These are phyloP conservation scores for Tetradesmus lagerheimii DNA, from an alignment of 139 green algal genomes.

Conservation along the genomic window DNA sequence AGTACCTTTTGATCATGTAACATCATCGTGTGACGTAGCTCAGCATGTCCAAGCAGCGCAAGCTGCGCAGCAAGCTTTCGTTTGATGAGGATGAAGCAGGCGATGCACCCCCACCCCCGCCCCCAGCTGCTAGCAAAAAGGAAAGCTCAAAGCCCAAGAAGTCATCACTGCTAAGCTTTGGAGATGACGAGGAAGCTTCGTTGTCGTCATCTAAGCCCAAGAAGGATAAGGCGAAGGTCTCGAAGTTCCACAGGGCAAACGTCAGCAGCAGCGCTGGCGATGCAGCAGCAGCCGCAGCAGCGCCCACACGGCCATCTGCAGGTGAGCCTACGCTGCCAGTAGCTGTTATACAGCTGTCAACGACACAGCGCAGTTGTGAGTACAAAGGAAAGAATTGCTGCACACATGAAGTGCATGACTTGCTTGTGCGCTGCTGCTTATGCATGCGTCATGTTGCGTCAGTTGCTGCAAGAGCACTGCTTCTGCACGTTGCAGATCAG, in stretches of 20 bases:
- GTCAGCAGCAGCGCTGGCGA: neutral
- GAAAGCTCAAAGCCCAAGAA: slow-evolving; percentile 50
- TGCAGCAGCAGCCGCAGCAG: slow-evolving; percentile 44
- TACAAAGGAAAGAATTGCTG: too few relatives aligned
- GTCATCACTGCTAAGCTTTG: slow-evolving; percentile 58
- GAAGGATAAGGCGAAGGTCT: slow-evolving; percentile 30
- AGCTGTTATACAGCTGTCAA: too few relatives aligned
- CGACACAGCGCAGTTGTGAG: too few relatives aligned
- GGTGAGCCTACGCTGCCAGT: slow-evolving; percentile 17
- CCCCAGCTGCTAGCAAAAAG: slow-evolving; percentile 16
- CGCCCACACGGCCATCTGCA: neutral
- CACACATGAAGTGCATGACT: too few relatives aligned
- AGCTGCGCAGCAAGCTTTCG: slow-evolving; percentile 55
- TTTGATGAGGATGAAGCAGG: slow-evolving; percentile 51
- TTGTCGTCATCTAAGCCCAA: neutral
- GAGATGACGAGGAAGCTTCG: slow-evolving; percentile 50
- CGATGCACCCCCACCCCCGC: slow-evolving; percentile 13
- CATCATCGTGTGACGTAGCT: neutral
- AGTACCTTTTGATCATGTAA: neutral
- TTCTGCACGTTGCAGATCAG: too few relatives aligned
- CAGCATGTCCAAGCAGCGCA: slow-evolving; percentile 56
- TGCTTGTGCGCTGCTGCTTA: neutral
- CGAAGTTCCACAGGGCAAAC: slow-evolving; percentile 38
- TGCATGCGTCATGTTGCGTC: neutral
- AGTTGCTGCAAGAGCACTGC: too few relatives aligned